Base-by-base conservation (phyloP, 148 eudicot species). In the Chenopodium berlandieri region DNA sequence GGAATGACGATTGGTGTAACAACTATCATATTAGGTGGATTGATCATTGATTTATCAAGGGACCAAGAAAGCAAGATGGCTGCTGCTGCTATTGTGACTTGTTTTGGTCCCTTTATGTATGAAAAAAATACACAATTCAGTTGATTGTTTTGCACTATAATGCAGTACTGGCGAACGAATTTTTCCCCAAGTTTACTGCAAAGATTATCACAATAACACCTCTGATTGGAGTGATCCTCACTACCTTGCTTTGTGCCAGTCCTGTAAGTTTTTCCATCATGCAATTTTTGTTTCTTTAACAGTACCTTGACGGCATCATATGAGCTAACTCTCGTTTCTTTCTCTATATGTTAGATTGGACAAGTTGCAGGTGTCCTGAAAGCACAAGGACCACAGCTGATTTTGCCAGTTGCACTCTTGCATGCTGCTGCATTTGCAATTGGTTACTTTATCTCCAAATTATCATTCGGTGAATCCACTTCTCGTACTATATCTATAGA, bases 401-500 rank as follows among this genome's bases (percentile, higher is more conserved):
- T 97, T 66, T 31, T 97, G 27, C 99, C 99, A 0, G 98, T 97
- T 83, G 98, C 97, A 32, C 48, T 86, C 68, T 87, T 97, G 77
- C 99, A 97, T 75, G 95, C 84, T 84, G 97, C 98, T 73, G 99
- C 98, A 8, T 97, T 96, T 84, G 85, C 89, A 72, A 44, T 97
- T 30, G 99, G 99, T 83, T 97, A 97, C 82, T 90, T 82, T 86
- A 50, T 94, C n/a, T 97, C 99, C 62, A 96, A 89, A 85, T 3
- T 86, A 37, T 91, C 94, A 60, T 97, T 97, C 84, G 99, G 99
- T 27, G 99, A 97, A 91, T 94, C 99, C 75, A 97, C 99, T 78
- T 97, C 94, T 48, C 92, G 99, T 73, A 97, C 99, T n/a, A 92
- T 97, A 76, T 97, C 99, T 71, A 97, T 97, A 80, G 99, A 97